Base-by-base conservation (phyloP, 257 asterid species). In the Schizonepeta tenuifolia region DNA sequence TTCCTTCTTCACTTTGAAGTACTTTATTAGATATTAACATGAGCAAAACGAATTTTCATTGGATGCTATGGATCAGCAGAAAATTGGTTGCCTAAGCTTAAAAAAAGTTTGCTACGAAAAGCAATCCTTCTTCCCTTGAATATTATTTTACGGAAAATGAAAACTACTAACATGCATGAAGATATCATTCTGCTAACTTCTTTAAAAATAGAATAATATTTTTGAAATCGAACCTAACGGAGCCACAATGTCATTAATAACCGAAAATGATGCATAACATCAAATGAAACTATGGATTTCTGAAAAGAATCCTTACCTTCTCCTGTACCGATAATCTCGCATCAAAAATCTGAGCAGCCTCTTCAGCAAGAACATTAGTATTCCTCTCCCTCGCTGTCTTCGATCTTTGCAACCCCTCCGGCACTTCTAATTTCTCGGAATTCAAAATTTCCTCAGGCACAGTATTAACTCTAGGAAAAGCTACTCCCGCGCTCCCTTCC, bases 331-430 rank as follows among this genome's bases (percentile, higher is more conserved):
- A 60, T 74, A 89, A 77, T 43, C 82, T 84, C 75, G 85, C 86
- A 80, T 91, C 96, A 80, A 84, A 91, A 70, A 89, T 81, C 78
- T 89, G 91, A 1, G 88, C 96, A 69, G 96, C 95, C 76, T 94
- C 99, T 72, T 81, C 83, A 9, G 92, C 84, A 46, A 76, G 82
- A 71, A 83, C 71, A 70, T 82, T 77, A 56, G 78, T 79, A 78
- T 72, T 85, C 59, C 81, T 80, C 68, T 79, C 95, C 78, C 83
- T 82, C 83, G 87, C 98, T 1, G 91, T 89, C 57, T 80, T 94
- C 41, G 97, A 85, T 70, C 92, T 86, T 64, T 83, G 90, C 72
- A 87, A 70, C 59, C 57, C 83, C 69, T 47, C 53, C 53, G 80
- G 83, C 67, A 78, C 60, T 80, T 78, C 87, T 20, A 69, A 20